Conservation (phyloP, 108 stramenopile species). For the Pseudonitzschia pungens region DNA sequence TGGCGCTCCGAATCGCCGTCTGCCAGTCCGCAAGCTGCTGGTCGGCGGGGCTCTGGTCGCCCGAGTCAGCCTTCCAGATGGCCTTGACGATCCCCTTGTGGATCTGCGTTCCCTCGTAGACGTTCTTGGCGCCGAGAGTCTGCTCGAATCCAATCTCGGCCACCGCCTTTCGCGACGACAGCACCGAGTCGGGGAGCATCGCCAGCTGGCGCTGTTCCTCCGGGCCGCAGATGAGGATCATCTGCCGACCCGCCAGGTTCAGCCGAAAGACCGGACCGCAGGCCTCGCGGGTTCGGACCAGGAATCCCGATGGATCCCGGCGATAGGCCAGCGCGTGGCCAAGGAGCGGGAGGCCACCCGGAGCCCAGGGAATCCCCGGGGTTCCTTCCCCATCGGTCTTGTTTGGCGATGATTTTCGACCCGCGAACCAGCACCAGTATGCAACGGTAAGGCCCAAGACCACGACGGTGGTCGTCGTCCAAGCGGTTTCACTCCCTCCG, state of each 20-base stretch:
- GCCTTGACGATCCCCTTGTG: slow-evolving; percentile 51
- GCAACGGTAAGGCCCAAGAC: too few species aligned
- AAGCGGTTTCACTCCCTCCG: too few species aligned
- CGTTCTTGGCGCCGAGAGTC: slow-evolving; percentile 48
- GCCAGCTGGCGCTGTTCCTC: slow-evolving; percentile 37
- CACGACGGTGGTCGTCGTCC: too few species aligned
- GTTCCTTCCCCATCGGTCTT: too few species aligned
- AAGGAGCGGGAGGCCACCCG: slow-evolving; percentile 43
- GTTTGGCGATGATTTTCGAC: too few species aligned
- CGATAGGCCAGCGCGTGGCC: slow-evolving; percentile 50
- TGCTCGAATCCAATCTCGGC: slow-evolving; percentile 57
- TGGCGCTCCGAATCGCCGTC: neutral
- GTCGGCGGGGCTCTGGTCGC: slow-evolving; percentile 4
- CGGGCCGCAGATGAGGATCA: slow-evolving; percentile 43
- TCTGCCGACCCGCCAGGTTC: slow-evolving; percentile 57
- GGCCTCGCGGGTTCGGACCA: slow-evolving; percentile 5
- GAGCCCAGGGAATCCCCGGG: slow-evolving; percentile 49
- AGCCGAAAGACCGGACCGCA: slow-evolving; percentile 48
- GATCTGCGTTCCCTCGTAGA: slow-evolving; percentile 44
- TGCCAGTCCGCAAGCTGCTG: slow-evolving; percentile 15
- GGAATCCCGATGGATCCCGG: slow-evolving; percentile 39
- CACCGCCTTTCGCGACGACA: slow-evolving; percentile 42
- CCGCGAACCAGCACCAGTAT: too few species aligned
- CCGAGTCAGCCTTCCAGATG: slow-evolving; percentile 1
- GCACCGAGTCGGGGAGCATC: slow-evolving; percentile 34